These are phyloP conservation scores for Rhododendron molle DNA, from an alignment of 148 eudicot species.

Conservation along the genomic window DNA sequence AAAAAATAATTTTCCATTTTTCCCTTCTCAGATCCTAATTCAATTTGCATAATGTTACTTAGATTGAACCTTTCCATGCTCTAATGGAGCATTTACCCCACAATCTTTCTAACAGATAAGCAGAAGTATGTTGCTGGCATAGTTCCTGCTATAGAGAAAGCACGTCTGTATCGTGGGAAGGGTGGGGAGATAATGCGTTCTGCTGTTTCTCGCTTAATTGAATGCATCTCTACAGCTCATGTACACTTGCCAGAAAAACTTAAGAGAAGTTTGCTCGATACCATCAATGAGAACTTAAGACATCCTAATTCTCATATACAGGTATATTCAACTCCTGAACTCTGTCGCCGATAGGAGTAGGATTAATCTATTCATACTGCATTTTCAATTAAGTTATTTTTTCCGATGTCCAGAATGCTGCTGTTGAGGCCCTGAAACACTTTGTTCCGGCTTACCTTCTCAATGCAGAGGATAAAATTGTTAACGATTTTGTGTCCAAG, in stretches of 20 bases:
- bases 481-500: slow-evolving; percentile 45
- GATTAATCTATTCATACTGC: neutral
- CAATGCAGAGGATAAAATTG: slow-evolving; percentile 42
- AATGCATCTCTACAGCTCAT: slow-evolving; percentile 61
- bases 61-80: neutral
- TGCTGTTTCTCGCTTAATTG: slow-evolving; percentile 87
- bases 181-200: slow-evolving; percentile 99
- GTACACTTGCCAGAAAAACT: slow-evolving; percentile 54
- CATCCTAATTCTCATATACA: slow-evolving; percentile 93
- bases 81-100: neutral
- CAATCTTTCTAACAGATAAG: slow-evolving; percentile 47
- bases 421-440: slow-evolving; percentile 79
- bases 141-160: slow-evolving; percentile 94
- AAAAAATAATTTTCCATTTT: neutral
- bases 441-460: slow-evolving; percentile 69
- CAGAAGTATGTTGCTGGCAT: slow-evolving; percentile 76
- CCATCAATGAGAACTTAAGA: slow-evolving; percentile 76
- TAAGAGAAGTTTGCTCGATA: slow-evolving; percentile 73
- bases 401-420: slow-evolving; percentile 54
- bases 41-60: neutral
- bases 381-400: neutral
- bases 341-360: neutral
- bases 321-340: slow-evolving; percentile 30
- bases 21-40: neutral
- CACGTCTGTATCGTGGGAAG: slow-evolving; percentile 95